These are phyloP conservation scores for Saccharomycopsis microspora DNA, from an alignment of 805 yeast species.

Conservation along the genomic window DNA sequence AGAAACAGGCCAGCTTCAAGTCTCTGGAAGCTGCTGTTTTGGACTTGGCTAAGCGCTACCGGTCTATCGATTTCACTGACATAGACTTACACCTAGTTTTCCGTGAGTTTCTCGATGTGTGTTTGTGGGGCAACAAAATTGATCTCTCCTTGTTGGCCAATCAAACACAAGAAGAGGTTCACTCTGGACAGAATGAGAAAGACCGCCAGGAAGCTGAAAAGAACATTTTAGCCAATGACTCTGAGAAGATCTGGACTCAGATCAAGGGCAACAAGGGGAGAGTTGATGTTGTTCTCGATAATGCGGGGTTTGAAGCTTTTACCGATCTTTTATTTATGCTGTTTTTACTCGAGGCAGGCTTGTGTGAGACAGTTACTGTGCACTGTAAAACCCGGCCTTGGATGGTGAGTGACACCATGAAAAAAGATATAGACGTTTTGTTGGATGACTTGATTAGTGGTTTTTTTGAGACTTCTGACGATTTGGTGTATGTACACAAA, in stretches of 20 bases:
- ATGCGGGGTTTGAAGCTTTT: constrained; percentile 90
- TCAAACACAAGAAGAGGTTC: constrained; percentile 81
- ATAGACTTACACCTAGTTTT: constrained; percentile 35
- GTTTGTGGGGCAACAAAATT: constrained; percentile 97
- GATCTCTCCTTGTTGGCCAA: constrained; percentile 85
- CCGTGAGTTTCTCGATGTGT: constrained; percentile 75
- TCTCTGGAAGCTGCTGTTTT: constrained; percentile 68
- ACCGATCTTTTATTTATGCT: constrained; percentile 65
- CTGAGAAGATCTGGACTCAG: constrained; percentile 52
- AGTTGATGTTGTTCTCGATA: constrained; percentile 80
- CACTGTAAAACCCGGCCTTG: constrained; percentile 92
- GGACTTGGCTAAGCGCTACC: constrained; percentile 63
- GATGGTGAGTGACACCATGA: constrained; percentile 95
- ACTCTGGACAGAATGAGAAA: constrained; percentile 83
- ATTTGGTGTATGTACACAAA: constrained; percentile 36
- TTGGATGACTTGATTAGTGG: constrained; percentile 43
- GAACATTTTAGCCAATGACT: constrained; percentile 68
- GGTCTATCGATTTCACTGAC: not conserved
- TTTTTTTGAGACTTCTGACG: constrained; percentile 23
- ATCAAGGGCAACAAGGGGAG: constrained; percentile 27
- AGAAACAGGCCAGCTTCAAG: constrained; percentile 65
- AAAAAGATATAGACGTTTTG: constrained; percentile 59
- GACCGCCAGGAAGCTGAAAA: constrained; percentile 74
- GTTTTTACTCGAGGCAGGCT: constrained; percentile 58
- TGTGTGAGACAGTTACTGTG: constrained; percentile 52